Evolutionary conservation across 2,329 filamentous ascomycete genomes (phyloP).

Genomic region (Fusarium buxicola): DNA sequence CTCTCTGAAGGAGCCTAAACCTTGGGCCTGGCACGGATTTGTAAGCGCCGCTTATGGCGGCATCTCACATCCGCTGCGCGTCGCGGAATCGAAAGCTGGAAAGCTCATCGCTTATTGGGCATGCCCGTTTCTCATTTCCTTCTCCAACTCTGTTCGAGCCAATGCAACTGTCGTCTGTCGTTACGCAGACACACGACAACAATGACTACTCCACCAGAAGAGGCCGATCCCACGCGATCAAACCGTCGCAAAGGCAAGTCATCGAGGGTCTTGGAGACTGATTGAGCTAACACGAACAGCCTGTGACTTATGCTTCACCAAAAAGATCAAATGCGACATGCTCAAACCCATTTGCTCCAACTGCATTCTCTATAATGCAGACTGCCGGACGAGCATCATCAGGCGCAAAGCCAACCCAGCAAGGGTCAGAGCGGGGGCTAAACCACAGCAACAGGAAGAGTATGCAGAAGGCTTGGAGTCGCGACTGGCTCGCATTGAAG

Average conservation of each 20-base stretch:
- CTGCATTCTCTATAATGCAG: slow-evolving; percentile 55
- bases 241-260: slow-evolving; percentile 40
- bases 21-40: slow-evolving; percentile 24
- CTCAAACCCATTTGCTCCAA: slow-evolving; percentile 58
- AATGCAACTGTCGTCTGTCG: neutral
- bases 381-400: slow-evolving; percentile 49
- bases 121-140: neutral
- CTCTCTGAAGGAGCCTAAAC: neutral
- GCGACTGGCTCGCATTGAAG: slow-evolving; percentile 49
- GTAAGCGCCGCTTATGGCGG: slow-evolving; percentile 25
- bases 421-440: slow-evolving; percentile 25
- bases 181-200: neutral
- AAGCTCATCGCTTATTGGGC: too few species aligned
- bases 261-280: fast-evolving
- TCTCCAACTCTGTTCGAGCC: neutral
- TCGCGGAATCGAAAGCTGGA: neutral
- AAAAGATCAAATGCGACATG: slow-evolving; percentile 61
- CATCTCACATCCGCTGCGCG: neutral
- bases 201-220: slow-evolving; percentile 22
- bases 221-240: slow-evolving; percentile 26
- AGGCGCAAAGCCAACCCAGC: slow-evolving; percentile 42
- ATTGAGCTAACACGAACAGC: slow-evolving; percentile 41
- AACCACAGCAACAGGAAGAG: slow-evolving; percentile 28
- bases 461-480: slow-evolving; percentile 36
- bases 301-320: slow-evolving; percentile 58